phyloP scores from a whole-genome alignment of 352 stramenopile genomes.

The Blastocystis sp. region DNA sequence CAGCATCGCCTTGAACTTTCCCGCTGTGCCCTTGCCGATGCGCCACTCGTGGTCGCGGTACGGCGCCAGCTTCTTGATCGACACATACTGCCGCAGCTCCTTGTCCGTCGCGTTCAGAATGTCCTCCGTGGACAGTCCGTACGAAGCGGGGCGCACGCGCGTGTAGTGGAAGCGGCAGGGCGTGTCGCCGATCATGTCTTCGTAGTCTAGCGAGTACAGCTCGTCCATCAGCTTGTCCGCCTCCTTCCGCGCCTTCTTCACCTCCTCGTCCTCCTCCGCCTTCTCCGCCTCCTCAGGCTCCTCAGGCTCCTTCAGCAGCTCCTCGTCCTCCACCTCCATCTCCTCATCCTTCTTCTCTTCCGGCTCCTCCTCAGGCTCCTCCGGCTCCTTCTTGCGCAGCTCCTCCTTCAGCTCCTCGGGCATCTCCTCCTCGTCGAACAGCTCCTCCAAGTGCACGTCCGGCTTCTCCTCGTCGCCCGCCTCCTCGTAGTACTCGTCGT shows the following conservation, averaged over 20 bases:
- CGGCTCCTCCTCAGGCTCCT: slow-evolving; percentile 73
- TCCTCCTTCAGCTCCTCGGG: slow-evolving; percentile 71
- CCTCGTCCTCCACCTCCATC: slow-evolving; percentile 69
- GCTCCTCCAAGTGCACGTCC: slow-evolving; percentile 81
- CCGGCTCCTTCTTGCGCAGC: slow-evolving; percentile 70
- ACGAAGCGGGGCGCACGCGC: slow-evolving; percentile 88
- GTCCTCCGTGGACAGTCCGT: slow-evolving; percentile 91
- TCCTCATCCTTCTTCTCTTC: slow-evolving; percentile 51
- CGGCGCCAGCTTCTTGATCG: slow-evolving; percentile 91
- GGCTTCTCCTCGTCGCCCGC: slow-evolving; percentile 75
- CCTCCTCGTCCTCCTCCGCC: slow-evolving; percentile 76
- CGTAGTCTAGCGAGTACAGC: slow-evolving; percentile 96
- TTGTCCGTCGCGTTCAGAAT: slow-evolving; percentile 93
- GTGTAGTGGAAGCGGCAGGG: slow-evolving; percentile 93
- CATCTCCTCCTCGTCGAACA: slow-evolving; percentile 78
- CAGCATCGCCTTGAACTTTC: slow-evolving; percentile 77
- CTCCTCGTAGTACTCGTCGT: slow-evolving; percentile 94
- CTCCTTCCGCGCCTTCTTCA: slow-evolving; percentile 76
- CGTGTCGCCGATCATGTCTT: slow-evolving; percentile 94
- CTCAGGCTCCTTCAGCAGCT: slow-evolving; percentile 73
- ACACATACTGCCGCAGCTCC: slow-evolving; percentile 91
- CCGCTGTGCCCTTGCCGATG: slow-evolving; percentile 75
- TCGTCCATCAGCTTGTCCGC: slow-evolving; percentile 90
- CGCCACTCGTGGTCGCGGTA: slow-evolving; percentile 84
- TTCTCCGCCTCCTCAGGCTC: slow-evolving; percentile 73